A percentile compares a stretch with the other conserved stretches of the same genome.
These are phyloP conservation scores for Penicillium alfredii DNA, from an alignment of 495 filamentous ascomycete species.

Conservation along the genomic window DNA sequence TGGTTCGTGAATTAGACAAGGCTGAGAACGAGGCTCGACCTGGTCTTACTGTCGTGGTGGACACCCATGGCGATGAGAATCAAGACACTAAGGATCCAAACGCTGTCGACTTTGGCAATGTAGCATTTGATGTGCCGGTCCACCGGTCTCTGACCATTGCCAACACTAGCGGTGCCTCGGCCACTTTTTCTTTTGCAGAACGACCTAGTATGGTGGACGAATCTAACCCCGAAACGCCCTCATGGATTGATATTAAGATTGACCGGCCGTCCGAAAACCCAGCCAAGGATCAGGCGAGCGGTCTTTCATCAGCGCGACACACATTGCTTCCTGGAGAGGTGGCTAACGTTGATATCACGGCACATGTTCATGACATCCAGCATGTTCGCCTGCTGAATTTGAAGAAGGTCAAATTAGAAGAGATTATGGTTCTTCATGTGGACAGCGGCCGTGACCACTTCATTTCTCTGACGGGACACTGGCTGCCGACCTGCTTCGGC, in stretches of 20 bases:
- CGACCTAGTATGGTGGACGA: conserved; percentile 49
- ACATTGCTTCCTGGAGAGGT: conserved; percentile 80
- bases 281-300: conserved; percentile 21
- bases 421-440: conserved; percentile 86
- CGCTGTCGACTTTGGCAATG: conserved; percentile 68
- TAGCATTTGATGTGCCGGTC: conserved; percentile 61
- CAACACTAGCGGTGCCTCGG: conserved; percentile 77
- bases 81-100: conserved; percentile 39
- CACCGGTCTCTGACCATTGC: conserved; percentile 70
- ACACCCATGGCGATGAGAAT: conserved; percentile 41
- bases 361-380: conserved; percentile 55
- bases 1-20: conserved; percentile 81
- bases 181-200: conserved; percentile 69
- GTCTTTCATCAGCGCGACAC: conserved; percentile 36
- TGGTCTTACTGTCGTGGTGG: conserved; percentile 75
- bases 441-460: conserved; percentile 85
- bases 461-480: conserved; percentile 68
- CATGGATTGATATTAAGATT: conserved; percentile 66
- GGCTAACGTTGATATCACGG: conserved; percentile 57
- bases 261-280: conserved; percentile 40
- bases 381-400: conserved; percentile 70
- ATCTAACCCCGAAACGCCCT: conserved; percentile 35
- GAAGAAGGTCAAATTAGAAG: conserved; percentile 59
- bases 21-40: conserved; percentile 91
- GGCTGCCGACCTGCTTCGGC: conserved; percentile 79